Percentiles rank a stretch among this genome's conserved stretches.
These are phyloP conservation scores for Elsinoe ampelina DNA, from an alignment of 2,329 filamentous ascomycete genomes.

Conservation along the genomic window DNA sequence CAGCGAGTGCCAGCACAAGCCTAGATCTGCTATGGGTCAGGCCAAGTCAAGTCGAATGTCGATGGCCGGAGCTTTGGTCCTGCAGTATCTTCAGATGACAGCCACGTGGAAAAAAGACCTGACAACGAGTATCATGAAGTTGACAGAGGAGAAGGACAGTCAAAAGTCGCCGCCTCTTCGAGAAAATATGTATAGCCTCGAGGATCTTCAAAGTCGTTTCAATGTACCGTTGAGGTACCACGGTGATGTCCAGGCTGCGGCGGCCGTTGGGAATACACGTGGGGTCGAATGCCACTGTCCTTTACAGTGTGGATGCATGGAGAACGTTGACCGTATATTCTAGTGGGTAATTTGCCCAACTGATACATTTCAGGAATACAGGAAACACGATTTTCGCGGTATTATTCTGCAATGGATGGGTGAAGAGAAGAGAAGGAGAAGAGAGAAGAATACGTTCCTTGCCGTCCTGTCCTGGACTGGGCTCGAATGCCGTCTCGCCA, in stretches of 20 bases:
- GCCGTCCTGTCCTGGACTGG: no score
- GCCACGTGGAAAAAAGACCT: background rate
- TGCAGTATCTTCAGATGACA: background rate
- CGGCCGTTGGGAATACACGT: background rate
- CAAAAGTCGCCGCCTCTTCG: no score
- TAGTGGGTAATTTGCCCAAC: no score
- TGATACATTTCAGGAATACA: no score
- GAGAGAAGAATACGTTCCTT: no score
- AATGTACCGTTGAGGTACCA: slow-evolving; percentile 9
- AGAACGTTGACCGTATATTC: no score
- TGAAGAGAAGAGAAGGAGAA: no score
- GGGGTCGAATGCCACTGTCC: background rate
- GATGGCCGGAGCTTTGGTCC: no score
- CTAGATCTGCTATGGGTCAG: background rate
- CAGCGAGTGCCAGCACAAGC: slow-evolving; percentile 9
- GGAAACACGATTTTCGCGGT: no score
- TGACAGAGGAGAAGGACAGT: background rate
- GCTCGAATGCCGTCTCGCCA: no score
- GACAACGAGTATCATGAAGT: background rate
- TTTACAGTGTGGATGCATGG: background rate
- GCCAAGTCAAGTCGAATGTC: no score
- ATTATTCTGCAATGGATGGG: no score
- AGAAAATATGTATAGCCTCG: background rate
- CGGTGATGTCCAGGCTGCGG: background rate
- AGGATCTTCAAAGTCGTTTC: slow-evolving; percentile 6